Evolutionary conservation across 345 rosid genomes (phyloP).

Genomic region (Aegle marmelos): DNA sequence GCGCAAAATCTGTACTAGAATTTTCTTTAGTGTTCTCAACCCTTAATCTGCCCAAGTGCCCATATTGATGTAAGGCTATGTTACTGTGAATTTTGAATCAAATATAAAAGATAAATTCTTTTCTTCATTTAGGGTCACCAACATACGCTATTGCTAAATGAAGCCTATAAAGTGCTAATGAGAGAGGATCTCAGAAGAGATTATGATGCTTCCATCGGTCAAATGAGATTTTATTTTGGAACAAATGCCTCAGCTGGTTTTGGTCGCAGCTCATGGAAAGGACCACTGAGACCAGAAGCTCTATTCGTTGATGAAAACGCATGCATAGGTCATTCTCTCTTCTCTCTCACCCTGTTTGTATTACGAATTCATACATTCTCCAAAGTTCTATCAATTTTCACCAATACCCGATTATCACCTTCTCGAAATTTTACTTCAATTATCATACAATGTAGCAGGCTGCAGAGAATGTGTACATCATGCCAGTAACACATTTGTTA

Average conservation of each 20-base stretch:
- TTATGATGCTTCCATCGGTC: constrained; percentile 43
- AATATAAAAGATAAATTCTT: neutral
- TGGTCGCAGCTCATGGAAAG: constrained; percentile 59
- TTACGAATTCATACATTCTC: neutral
- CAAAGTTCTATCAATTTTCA: neutral
- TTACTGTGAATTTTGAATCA: neutral
- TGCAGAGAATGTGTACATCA: constrained; percentile 61
- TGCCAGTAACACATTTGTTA: constrained; percentile 53
- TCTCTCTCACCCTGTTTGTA: neutral
- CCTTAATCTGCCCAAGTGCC: too few relatives aligned
- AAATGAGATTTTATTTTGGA: constrained; percentile 17
- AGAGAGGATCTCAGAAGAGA: constrained; percentile 38
- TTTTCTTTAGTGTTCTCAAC: neutral
- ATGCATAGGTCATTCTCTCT: constrained; percentile 41
- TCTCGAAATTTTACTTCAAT: neutral
- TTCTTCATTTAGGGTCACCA: constrained; percentile 38
- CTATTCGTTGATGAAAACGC: constrained; percentile 57
- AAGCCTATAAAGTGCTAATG: constrained; percentile 51
- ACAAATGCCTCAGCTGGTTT: constrained; percentile 10
- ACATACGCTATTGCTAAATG: constrained; percentile 41
- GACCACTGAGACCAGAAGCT: constrained; percentile 52
- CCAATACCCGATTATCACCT: neutral
- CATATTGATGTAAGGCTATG: neutral
- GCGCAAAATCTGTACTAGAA: neutral
- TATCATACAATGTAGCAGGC: constrained; percentile 31